phyloP scores from a whole-genome alignment of 2,329 filamentous ascomycete genomes.

The Alternaria ventricosa region DNA sequence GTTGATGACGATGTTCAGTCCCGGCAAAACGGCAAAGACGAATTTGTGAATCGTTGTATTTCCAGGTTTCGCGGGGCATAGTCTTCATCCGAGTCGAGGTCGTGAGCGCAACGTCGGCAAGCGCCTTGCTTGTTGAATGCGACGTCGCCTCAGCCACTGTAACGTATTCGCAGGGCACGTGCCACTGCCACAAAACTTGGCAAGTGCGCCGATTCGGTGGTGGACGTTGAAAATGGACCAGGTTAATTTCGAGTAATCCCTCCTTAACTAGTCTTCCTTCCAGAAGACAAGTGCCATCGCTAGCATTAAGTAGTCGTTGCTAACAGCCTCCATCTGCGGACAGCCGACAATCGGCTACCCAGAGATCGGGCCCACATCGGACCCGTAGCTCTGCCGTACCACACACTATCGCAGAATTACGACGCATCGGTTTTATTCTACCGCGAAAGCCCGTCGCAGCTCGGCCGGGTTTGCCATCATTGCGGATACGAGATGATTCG shows the following conservation, averaged over 20 bases:
- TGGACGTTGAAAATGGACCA: neutral
- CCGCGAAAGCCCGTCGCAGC: neutral
- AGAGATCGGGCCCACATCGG: neutral
- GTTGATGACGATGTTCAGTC: neutral
- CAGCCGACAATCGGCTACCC: neutral
- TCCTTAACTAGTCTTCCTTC: neutral
- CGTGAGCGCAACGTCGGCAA: neutral
- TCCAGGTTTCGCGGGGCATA: neutral
- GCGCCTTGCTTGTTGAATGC: neutral
- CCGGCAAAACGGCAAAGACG: neutral
- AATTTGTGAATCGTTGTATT: neutral
- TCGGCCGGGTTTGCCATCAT: neutral
- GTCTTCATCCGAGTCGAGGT: neutral
- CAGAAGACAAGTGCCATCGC: neutral
- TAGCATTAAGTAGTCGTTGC: neutral
- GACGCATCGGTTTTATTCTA: neutral
- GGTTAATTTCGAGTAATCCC: neutral
- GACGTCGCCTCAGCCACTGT: neutral
- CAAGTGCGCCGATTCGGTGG: neutral
- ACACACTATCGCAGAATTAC: neutral
- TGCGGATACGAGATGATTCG: neutral
- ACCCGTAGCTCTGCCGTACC: neutral
- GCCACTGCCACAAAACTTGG: neutral
- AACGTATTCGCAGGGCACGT: neutral
- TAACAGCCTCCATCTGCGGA: neutral